These are phyloP conservation scores for Plectosphaerella sp. DNA, from an alignment of 2,329 filamentous ascomycete species.

Conservation along the genomic window DNA sequence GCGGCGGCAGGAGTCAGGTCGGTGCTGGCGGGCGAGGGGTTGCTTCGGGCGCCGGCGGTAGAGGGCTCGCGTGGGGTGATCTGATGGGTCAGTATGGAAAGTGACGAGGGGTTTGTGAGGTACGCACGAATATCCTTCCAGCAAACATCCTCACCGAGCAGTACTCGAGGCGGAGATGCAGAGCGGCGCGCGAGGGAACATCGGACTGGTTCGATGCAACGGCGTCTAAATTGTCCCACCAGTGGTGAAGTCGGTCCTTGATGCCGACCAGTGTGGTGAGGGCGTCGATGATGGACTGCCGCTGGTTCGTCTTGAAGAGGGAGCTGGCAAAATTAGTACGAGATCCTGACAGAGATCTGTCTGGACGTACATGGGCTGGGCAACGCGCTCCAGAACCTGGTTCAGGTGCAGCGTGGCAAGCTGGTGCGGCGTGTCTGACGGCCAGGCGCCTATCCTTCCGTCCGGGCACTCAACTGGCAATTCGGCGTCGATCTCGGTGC, in stretches of 20 bases:
- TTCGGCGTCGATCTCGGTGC: conserved; percentile 48
- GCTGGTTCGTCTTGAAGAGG: conserved; percentile 25
- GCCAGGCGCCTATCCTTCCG: conserved; percentile 32
- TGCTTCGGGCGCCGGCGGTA: conserved; percentile 14
- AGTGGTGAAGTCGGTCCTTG: conserved; percentile 29
- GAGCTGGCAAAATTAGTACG: conserved; percentile 18
- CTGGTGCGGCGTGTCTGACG: conserved; percentile 40
- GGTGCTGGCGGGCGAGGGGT: conserved; percentile 21
- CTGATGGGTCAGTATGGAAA: too few species aligned
- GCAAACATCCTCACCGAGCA: conserved; percentile 49
- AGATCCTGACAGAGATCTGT: neutral
- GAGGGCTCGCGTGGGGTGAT: conserved; percentile 32
- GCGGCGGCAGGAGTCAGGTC: conserved; percentile 18
- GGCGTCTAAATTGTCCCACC: conserved; percentile 30
- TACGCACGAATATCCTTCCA: conserved; percentile 39
- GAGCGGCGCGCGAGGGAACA: conserved; percentile 31
- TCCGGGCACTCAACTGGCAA: conserved; percentile 41
- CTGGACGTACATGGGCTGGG: conserved; percentile 29
- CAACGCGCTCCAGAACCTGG: conserved; percentile 26
- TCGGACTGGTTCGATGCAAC: neutral
- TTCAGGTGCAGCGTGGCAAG: conserved; percentile 35
- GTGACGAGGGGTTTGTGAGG: too few species aligned
- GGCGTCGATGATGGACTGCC: conserved; percentile 24
- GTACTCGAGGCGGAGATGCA: conserved; percentile 48
- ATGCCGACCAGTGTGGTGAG: conserved; percentile 27